phyloP scores from a whole-genome alignment of 768 basidiomycete genomes.

The Tylopilus vinaceipallidus region DNA sequence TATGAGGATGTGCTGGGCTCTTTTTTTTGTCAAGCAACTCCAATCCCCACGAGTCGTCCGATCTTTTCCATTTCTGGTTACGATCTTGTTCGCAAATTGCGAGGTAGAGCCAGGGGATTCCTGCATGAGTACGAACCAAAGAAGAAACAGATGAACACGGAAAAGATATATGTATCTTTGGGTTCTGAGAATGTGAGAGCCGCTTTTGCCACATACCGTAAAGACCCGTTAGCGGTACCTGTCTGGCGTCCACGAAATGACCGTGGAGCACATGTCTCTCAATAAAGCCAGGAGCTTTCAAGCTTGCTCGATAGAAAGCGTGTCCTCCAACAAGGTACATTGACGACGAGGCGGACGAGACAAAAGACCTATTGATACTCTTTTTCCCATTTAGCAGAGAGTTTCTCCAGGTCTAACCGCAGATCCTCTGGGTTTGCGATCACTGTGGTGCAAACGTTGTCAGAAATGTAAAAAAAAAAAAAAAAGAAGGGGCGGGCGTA shows the following conservation, averaged over 20 bases:
- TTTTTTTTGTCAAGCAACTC: background rate
- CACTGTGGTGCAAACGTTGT: slow-evolving; percentile 46
- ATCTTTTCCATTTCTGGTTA: background rate
- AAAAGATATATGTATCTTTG: background rate
- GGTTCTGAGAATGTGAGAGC: background rate
- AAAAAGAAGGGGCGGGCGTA: background rate
- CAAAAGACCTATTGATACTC: slow-evolving; percentile 50
- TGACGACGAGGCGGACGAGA: slow-evolving; percentile 13
- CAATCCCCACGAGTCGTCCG: background rate
- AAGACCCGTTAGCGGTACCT: background rate
- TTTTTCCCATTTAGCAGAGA: slow-evolving; percentile 73
- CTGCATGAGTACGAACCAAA: background rate
- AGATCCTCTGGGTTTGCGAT: slow-evolving; percentile 94
- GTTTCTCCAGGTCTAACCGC: slow-evolving; percentile 92
- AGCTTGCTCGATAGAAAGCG: slow-evolving; percentile 12
- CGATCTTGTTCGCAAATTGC: background rate
- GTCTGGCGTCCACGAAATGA: slow-evolving; percentile 7
- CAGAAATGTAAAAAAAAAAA: slow-evolving; percentile 3
- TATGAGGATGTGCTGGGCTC: background rate
- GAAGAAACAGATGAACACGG: background rate
- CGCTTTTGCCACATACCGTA: background rate
- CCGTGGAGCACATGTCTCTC: background rate
- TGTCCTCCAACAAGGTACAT: slow-evolving; percentile 30
- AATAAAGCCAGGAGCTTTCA: slow-evolving; percentile 3
- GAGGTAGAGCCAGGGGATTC: background rate